Evolutionary conservation across 192 early-diverging fungal species (phyloP).

Genomic region (Linderina pennispora): DNA sequence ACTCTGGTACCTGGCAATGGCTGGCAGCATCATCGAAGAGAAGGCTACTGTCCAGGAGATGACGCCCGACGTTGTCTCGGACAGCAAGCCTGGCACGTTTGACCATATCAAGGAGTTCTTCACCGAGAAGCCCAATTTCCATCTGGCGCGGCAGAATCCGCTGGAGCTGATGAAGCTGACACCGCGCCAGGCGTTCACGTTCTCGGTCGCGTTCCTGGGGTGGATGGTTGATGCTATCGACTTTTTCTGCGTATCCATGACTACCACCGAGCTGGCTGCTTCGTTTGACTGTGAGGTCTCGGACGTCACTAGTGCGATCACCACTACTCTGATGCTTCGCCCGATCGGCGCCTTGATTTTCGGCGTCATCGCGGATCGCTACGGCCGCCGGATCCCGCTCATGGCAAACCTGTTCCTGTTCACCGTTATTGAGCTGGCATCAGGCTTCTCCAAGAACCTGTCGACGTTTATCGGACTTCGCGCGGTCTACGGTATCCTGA

Average conservation of each 20-base stretch:
- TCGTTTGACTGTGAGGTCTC: constrained; percentile 52
- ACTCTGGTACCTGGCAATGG: no score
- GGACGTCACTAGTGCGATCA: constrained; percentile 57
- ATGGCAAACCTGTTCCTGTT: constrained; percentile 61
- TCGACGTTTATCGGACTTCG: constrained; percentile 56
- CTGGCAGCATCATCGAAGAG: no score
- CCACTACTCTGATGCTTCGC: constrained; percentile 61
- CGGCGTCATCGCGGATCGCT: constrained; percentile 61
- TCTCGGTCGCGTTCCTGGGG: constrained; percentile 54
- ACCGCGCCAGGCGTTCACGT: constrained; percentile 37
- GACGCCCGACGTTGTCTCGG: no score
- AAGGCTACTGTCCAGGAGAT: no score
- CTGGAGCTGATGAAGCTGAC: constrained; percentile 23
- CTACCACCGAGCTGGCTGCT: constrained; percentile 50
- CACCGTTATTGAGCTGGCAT: constrained; percentile 55
- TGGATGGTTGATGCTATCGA: constrained; percentile 71
- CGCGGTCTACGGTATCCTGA: constrained; percentile 53
- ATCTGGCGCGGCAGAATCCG: constrained; percentile 27
- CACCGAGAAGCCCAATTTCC: constrained; percentile 18
- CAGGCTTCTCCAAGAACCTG: constrained; percentile 60
- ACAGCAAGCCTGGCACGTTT: background rate
- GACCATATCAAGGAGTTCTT: constrained; percentile 25
- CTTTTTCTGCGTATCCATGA: constrained; percentile 58
- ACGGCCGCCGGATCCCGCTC: constrained; percentile 62
- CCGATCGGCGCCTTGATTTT: constrained; percentile 69